phyloP scores from a whole-genome alignment of 805 yeast genomes.

The Kuraishia capsulata region DNA sequence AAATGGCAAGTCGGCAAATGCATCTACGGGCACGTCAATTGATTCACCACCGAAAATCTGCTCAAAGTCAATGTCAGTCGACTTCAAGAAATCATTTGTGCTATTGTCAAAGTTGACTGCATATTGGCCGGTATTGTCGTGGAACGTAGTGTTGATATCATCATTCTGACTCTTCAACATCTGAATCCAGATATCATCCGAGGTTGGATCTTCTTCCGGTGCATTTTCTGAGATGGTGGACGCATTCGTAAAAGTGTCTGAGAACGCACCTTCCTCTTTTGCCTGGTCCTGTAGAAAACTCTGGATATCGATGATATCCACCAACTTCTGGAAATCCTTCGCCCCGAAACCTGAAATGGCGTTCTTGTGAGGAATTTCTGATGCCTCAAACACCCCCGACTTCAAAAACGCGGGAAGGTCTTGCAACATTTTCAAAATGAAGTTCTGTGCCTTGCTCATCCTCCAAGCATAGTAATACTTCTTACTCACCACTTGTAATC shows the following conservation, averaged over 20 bases:
- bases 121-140: neutral
- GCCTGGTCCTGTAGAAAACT: neutral
- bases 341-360: neutral
- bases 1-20: constrained; percentile 2
- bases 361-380: neutral
- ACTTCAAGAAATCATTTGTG: neutral
- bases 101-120: neutral
- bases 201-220: constrained; percentile 19
- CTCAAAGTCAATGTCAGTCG: constrained; percentile 8
- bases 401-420: constrained; percentile 3
- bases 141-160: neutral
- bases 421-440: constrained; percentile 26
- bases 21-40: neutral
- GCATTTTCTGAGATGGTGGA: neutral
- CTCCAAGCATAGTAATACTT: constrained; percentile 64
- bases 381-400: neutral
- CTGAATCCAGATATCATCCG: constrained; percentile 25
- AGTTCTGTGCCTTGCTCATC: constrained; percentile 47
- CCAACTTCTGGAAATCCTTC: neutral
- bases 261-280: neutral
- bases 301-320: neutral
- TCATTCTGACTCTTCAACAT: constrained; percentile 9
- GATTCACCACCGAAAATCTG: constrained; percentile 3
- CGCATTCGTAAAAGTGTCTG: neutral
- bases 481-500: constrained; percentile 36